These are phyloP conservation scores for Venturiaceae sp. DNA, from an alignment of 2,329 filamentous ascomycete genomes.

Conservation along the genomic window DNA sequence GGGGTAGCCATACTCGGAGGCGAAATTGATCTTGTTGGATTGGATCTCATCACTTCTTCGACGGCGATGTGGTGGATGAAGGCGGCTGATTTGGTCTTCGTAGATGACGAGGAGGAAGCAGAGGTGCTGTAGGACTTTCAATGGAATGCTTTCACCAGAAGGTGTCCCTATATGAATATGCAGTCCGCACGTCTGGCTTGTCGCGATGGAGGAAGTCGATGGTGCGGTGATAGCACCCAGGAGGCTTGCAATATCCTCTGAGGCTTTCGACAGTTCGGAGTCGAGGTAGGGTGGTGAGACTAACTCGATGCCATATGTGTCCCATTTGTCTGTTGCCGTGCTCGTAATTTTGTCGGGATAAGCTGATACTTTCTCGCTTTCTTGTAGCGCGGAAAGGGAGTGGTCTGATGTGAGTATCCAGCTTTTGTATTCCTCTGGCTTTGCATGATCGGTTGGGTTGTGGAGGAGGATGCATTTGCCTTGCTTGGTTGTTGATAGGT, in stretches of 20 bases:
- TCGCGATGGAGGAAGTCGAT: constrained; percentile 3
- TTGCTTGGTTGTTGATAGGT: neutral
- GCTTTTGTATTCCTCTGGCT: neutral
- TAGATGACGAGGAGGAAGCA: constrained; percentile 14
- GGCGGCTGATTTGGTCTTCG: constrained; percentile 11
- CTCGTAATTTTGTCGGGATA: neutral
- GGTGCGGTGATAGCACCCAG: neutral
- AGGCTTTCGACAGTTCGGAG: neutral
- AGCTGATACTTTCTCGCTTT: neutral
- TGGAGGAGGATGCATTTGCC: neutral
- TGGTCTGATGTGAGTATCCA: neutral
- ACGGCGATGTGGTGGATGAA: constrained; percentile 12
- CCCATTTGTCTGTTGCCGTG: neutral
- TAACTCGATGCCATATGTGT: constrained; percentile 11
- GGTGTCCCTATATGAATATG: constrained; percentile 17
- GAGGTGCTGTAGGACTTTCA: constrained; percentile 14
- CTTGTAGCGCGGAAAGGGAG: neutral
- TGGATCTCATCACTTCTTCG: neutral
- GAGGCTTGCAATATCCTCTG: constrained; percentile 5
- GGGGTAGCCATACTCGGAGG: constrained; percentile 7
- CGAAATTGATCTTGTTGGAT: constrained; percentile 2
- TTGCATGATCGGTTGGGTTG: neutral
- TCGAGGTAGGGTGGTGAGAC: constrained; percentile 10
- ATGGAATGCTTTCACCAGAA: constrained; percentile 5
- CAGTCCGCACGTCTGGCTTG: constrained; percentile 12